Percentiles rank a stretch among this genome's conserved stretches.
phyloP scores from a whole-genome alignment of 164 flowering plant genomes.

The Warburgia ugandensis region DNA sequence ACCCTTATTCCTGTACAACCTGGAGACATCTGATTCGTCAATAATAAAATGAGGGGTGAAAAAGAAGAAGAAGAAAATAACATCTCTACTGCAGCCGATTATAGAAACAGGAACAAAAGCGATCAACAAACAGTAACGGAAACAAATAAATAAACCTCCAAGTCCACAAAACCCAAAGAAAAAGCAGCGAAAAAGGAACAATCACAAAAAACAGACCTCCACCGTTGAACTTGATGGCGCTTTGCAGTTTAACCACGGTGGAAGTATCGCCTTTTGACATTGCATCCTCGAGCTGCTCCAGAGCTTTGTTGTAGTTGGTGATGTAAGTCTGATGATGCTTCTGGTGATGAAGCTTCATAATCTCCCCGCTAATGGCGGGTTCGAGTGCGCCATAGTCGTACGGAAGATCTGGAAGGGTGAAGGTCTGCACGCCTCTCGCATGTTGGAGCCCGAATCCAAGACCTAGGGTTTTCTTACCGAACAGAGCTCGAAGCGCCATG shows the following conservation, averaged over 20 bases:
- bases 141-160: background rate
- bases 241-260: conserved; percentile 62
- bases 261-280: conserved; percentile 54
- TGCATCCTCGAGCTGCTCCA: conserved; percentile 75
- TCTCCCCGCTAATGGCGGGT: conserved; percentile 88
- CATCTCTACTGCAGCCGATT: too few relatives aligned
- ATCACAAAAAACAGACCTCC: conserved; percentile 55
- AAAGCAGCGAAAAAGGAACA: background rate
- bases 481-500: too few relatives aligned
- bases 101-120: background rate
- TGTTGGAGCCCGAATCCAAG: too few relatives aligned
- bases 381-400: conserved; percentile 91
- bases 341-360: conserved; percentile 92
- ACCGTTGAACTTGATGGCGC: conserved; percentile 95
- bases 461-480: too few relatives aligned
- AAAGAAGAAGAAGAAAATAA: too few relatives aligned
- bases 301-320: conserved; percentile 82
- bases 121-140: background rate
- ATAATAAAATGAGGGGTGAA: too few relatives aligned
- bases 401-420: conserved; percentile 78
- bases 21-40: too few relatives aligned
- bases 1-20: too few relatives aligned
- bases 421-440: conserved; percentile 59
- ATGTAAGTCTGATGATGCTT: conserved; percentile 92
- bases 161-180: background rate